phyloP scores from a whole-genome alignment of 495 filamentous ascomycete species.

The Parathielavia appendiculata region DNA sequence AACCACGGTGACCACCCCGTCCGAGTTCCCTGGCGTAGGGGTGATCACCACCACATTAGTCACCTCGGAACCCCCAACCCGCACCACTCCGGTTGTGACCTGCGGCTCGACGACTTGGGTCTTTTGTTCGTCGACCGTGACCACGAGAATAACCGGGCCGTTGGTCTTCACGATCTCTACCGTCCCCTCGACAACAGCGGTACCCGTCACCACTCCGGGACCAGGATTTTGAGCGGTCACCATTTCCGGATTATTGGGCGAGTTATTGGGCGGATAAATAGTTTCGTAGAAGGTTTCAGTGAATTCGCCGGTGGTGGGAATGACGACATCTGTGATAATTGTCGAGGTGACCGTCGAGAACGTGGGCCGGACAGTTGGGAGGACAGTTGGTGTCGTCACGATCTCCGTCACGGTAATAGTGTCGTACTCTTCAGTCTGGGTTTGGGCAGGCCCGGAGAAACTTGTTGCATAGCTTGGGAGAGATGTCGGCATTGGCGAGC shows the following conservation, averaged over 20 bases:
- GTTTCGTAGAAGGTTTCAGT: conserved; percentile 31
- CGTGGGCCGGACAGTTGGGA: conserved; percentile 3
- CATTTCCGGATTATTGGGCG: background rate
- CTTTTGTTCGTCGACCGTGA: conserved; percentile 14
- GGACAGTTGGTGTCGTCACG: background rate
- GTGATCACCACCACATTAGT: conserved; percentile 27
- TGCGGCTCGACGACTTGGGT: conserved; percentile 20
- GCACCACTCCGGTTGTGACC: conserved; percentile 17
- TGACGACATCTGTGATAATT: conserved; percentile 20
- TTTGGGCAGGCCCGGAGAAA: no score
- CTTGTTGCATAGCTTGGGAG: no score
- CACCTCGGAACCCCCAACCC: conserved; percentile 20
- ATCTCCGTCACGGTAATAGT: background rate
- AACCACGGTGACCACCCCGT: conserved; percentile 16
- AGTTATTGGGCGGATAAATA: background rate
- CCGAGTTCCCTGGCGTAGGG: conserved; percentile 10
- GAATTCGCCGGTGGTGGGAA: conserved; percentile 23
- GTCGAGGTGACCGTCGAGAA: background rate
- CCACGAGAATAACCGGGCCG: conserved; percentile 20
- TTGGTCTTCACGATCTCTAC: conserved; percentile 17
- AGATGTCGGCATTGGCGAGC: no score
- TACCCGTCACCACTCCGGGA: conserved; percentile 13
- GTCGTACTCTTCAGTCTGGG: no score
- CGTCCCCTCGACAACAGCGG: conserved; percentile 14
- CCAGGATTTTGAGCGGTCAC: background rate